phyloP scores from a whole-genome alignment of 805 yeast genomes.

The Ogataea ganodermae region DNA sequence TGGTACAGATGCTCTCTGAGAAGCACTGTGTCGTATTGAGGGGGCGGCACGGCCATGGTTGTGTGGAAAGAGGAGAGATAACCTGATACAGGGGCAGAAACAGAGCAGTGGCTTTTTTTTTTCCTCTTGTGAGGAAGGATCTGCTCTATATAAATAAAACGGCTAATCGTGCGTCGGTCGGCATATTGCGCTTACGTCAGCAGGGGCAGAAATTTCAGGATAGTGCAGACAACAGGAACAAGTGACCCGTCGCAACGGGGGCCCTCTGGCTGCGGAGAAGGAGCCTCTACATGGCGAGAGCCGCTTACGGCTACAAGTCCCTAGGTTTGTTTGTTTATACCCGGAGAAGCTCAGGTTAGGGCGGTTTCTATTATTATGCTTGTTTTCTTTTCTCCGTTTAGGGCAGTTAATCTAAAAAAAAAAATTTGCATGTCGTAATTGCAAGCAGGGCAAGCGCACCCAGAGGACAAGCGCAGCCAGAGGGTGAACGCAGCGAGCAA shows the following conservation, averaged over 20 bases:
- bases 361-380: neutral
- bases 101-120: neutral
- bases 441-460: no score
- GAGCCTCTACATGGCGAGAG: no score
- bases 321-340: neutral
- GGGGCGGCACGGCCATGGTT: constrained; percentile 37
- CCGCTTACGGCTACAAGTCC: no score
- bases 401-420: constrained; percentile 4
- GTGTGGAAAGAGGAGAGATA: neutral
- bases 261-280: neutral
- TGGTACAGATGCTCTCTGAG: constrained; percentile 37
- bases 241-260: neutral
- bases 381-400: constrained; percentile 6
- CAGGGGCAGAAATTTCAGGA: neutral
- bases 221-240: neutral
- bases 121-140: neutral
- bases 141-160: neutral
- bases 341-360: neutral
- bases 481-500: no score
- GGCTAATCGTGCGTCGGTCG: neutral
- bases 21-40: constrained; percentile 35
- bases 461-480: no score
- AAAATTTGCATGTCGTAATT: neutral
- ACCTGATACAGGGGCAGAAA: no score
- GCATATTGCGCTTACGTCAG: neutral